Evolutionary conservation across 2,329 filamentous ascomycete species (phyloP).

Genomic region (Aspergillus ochraceoroseus): DNA sequence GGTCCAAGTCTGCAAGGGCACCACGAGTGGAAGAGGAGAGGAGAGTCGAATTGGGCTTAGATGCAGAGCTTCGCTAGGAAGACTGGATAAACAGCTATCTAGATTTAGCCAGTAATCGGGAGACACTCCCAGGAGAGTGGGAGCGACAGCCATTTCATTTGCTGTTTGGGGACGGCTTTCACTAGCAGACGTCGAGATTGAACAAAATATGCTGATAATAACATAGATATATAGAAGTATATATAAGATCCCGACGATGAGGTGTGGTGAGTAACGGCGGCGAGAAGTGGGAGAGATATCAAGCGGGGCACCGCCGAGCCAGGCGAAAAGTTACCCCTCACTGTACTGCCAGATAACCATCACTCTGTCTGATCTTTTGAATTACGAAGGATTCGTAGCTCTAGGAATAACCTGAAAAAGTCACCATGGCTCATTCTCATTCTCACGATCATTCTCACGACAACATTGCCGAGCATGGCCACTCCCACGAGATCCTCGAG

Average conservation of each 20-base stretch:
- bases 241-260: too few relatives aligned
- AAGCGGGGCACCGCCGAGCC: too few relatives aligned
- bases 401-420: too few relatives aligned
- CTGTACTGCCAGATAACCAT: too few relatives aligned
- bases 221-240: too few relatives aligned
- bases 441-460: conserved; percentile 51
- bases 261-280: too few relatives aligned
- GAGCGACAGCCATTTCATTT: not conserved
- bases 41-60: conserved; percentile 5
- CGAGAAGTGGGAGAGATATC: too few relatives aligned
- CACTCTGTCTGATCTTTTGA: too few relatives aligned
- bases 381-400: too few relatives aligned
- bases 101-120: conserved; percentile 9
- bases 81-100: conserved; percentile 9
- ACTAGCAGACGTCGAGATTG: too few relatives aligned
- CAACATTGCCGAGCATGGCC: conserved; percentile 66
- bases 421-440: conserved; percentile 38
- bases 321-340: too few relatives aligned
- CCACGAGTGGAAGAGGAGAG: conserved; percentile 6
- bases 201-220: not conserved
- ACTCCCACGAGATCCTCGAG: conserved; percentile 91
- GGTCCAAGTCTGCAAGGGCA: conserved; percentile 6
- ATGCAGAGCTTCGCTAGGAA: conserved; percentile 6
- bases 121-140: conserved; percentile 4
- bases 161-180: too few relatives aligned